Conservation (phyloP, 441 rosid species). For the Syzygium malaccense region DNA sequence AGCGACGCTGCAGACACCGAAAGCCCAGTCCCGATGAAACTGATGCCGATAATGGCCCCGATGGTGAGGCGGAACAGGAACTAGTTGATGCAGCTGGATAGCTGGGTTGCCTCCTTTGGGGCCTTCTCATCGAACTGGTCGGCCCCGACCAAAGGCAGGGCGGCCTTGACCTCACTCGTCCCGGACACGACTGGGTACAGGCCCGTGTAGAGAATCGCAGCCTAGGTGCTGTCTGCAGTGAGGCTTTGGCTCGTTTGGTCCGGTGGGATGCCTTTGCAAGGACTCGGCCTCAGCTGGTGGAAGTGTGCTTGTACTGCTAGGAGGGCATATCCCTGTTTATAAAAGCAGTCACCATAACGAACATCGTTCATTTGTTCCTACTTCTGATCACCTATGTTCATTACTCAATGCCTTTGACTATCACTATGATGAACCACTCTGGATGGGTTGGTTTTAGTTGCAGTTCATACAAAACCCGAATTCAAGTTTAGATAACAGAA, state of each 20-base stretch:
- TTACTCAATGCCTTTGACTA: neutral
- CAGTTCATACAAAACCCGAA: neutral
- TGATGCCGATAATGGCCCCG: constrained; percentile 47
- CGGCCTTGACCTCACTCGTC: constrained; percentile 47
- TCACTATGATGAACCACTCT: neutral
- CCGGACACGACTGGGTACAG: constrained; percentile 48
- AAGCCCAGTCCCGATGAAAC: constrained; percentile 47
- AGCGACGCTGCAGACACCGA: constrained; percentile 27
- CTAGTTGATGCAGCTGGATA: constrained; percentile 65
- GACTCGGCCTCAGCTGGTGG: constrained; percentile 35
- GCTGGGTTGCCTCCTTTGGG: constrained; percentile 28
- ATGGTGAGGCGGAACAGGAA: constrained; percentile 41
- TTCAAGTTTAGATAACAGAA: neutral
- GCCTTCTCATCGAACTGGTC: constrained; percentile 50
- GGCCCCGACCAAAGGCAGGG: constrained; percentile 51
- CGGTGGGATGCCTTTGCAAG: constrained; percentile 33
- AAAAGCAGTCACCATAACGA: neutral
- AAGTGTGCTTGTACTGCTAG: constrained; percentile 48
- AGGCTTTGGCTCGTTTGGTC: constrained; percentile 24
- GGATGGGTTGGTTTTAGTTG: neutral
- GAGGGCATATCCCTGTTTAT: constrained; percentile 37
- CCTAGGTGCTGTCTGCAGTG: constrained; percentile 21
- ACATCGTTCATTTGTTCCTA: neutral
- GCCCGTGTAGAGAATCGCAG: constrained; percentile 33
- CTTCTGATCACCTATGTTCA: neutral